phyloP scores from a whole-genome alignment of 495 filamentous ascomycete genomes.

The Talaromyces trachyspermus region DNA sequence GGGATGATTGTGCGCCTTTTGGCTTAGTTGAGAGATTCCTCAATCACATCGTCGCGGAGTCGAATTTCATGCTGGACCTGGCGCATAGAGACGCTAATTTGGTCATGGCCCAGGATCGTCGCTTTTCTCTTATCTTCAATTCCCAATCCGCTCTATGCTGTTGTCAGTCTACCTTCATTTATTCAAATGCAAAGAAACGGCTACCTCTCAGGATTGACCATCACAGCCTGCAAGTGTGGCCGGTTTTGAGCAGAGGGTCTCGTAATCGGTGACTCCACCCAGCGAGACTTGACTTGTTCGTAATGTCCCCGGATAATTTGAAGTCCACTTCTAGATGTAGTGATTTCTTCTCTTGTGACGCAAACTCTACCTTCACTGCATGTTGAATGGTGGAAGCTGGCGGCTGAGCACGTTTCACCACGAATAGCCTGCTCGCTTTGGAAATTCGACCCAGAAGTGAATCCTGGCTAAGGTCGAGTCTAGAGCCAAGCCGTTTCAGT shows the following conservation, averaged over 20 bases:
- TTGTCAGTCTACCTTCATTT: constrained; percentile 1
- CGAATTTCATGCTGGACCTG: constrained; percentile 20
- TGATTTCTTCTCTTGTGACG: constrained; percentile 15
- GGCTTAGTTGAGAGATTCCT: constrained; percentile 8
- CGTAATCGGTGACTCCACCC: constrained; percentile 22
- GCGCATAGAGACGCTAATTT: constrained; percentile 18
- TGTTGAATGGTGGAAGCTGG: constrained; percentile 13
- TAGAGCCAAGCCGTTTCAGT: background rate
- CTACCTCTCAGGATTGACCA: constrained; percentile 31
- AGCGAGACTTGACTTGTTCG: constrained; percentile 26
- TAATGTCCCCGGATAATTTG: constrained; percentile 16
- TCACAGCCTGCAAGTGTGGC: constrained; percentile 25
- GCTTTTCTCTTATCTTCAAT: constrained; percentile 29
- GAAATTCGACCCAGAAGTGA: constrained; percentile 20
- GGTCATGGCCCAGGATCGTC: constrained; percentile 20
- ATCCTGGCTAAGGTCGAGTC: constrained; percentile 15
- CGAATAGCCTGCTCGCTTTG: constrained; percentile 37
- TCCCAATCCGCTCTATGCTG: constrained; percentile 33
- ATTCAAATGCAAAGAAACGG: background rate
- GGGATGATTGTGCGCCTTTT: constrained; percentile 21
- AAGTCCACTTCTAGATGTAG: constrained; percentile 36
- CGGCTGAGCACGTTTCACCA: constrained; percentile 4
- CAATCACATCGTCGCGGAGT: constrained; percentile 12
- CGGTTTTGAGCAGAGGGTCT: constrained; percentile 13
- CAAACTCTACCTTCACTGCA: constrained; percentile 40